These are phyloP conservation scores for Xylaria castorea DNA, from an alignment of 495 filamentous ascomycete genomes.

Conservation along the genomic window DNA sequence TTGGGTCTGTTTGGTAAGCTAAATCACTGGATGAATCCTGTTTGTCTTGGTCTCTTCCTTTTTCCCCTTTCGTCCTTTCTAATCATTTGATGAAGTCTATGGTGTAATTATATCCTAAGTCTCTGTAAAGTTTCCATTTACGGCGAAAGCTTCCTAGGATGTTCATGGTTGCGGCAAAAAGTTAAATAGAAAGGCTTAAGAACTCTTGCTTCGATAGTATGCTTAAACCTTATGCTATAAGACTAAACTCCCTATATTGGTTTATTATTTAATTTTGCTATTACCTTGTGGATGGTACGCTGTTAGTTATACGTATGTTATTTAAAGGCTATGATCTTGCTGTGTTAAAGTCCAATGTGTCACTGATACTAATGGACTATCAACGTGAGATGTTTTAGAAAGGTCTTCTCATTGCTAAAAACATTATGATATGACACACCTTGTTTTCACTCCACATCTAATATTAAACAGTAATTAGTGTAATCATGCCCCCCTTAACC, in stretches of 20 bases:
- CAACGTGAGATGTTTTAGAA: too few species aligned
- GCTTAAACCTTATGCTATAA: too few species aligned
- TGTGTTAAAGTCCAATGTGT: too few species aligned
- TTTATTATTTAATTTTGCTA: background rate
- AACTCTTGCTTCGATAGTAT: background rate
- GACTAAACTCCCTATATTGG: background rate
- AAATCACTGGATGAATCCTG: background rate
- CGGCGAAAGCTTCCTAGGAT: background rate
- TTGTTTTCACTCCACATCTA: too few species aligned
- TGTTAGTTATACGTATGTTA: background rate
- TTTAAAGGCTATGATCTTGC: too few species aligned
- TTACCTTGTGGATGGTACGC: background rate
- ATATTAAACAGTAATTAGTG: too few species aligned
- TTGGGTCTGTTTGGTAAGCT: background rate
- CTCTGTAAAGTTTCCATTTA: background rate
- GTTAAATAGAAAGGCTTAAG: background rate
- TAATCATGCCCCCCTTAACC: too few species aligned
- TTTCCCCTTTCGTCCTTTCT: background rate
- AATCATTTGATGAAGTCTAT: background rate
- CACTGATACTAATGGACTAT: too few species aligned
- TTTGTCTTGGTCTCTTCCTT: background rate
- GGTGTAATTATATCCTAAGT: background rate
- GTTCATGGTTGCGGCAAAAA: background rate
- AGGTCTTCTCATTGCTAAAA: too few species aligned
- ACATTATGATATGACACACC: too few species aligned